Evolutionary conservation across 176 grass and related monocot species (phyloP).

Genomic region (Musa schizocarpa): DNA sequence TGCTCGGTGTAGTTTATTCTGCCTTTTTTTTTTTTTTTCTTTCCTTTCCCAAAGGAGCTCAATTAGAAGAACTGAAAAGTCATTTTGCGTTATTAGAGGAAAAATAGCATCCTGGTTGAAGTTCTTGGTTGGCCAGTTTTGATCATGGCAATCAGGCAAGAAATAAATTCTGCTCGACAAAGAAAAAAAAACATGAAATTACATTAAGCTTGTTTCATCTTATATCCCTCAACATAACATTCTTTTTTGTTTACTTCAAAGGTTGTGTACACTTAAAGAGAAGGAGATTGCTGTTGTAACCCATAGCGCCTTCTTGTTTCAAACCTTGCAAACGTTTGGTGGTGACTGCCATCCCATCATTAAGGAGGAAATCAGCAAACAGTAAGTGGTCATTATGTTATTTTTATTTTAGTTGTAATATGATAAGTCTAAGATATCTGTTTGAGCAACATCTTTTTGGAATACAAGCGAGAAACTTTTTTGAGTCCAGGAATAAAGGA

Average conservation of each 20-base stretch:
- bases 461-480: no score
- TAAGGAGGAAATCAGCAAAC: slow-evolving; percentile 39
- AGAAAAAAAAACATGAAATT: neutral
- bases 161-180: neutral
- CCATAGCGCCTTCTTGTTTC: slow-evolving; percentile 59
- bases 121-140: no score
- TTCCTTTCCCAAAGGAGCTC: no score
- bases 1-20: no score
- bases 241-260: neutral
- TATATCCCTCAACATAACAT: neutral
- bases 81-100: no score
- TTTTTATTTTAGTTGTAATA: neutral
- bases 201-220: neutral
- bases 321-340: slow-evolving; percentile 49
- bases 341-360: slow-evolving; percentile 55
- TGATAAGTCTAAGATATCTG: no score
- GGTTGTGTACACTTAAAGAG: slow-evolving; percentile 87
- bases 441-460: no score
- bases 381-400: slow-evolving; percentile 34
- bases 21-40: no score
- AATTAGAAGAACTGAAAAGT: no score
- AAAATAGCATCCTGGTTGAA: no score
- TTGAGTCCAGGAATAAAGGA: no score
- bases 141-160: neutral
- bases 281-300: slow-evolving; percentile 75